Evolutionary conservation across 2,329 filamentous ascomycete species (phyloP), one percentile per base, ranked within the genome.

Genomic region (Colletotrichum acutatum): DNA sequence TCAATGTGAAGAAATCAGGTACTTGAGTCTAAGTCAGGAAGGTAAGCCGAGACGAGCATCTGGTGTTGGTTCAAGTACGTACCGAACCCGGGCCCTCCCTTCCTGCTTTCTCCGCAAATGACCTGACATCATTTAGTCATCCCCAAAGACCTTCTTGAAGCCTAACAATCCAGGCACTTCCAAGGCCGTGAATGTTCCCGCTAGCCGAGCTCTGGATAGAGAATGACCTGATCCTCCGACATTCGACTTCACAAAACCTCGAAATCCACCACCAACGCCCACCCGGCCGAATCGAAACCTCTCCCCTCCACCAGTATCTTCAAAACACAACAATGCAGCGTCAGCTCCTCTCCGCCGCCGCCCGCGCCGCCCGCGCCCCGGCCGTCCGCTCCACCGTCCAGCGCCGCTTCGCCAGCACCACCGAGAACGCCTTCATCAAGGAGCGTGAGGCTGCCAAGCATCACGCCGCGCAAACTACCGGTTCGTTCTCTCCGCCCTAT

Each of bases 381-480:
- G 84, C 87, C 78, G 46, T 57, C 52, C 90, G 90, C 80, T 84
- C 84, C 75, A 84, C 87, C 75, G 82, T 90, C 78, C 93, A 94
- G 88, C 91, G 93, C 84, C 92, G 92, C 79, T 89, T 94, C 80
- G 92, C 91, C 82, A 92, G 90, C 86, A 87, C 89, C 79, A 83
- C 94, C 79, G 94, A 98, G 87, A 98, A 97, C 86, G 91, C 92
- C 81, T 99, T 98, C 90, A 92, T 97, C 88, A 92, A 93, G 80
- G 97, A 99, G 90, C 92, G 97, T 83, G 88, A 91, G 83, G 94
- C 93, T 80, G 94, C 98, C 82, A 95, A 97, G 89, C 91, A 95
- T 79, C 97, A 99, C 85, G 97, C 97, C 80, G 91, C 88, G 78
- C 89, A 90, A 81, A 97, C 94, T 78, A 93, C 93, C 84, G 93